Conservation (phyloP, 371 early-diverging fungal genomes). For the Zopfochytrium polystomum region DNA sequence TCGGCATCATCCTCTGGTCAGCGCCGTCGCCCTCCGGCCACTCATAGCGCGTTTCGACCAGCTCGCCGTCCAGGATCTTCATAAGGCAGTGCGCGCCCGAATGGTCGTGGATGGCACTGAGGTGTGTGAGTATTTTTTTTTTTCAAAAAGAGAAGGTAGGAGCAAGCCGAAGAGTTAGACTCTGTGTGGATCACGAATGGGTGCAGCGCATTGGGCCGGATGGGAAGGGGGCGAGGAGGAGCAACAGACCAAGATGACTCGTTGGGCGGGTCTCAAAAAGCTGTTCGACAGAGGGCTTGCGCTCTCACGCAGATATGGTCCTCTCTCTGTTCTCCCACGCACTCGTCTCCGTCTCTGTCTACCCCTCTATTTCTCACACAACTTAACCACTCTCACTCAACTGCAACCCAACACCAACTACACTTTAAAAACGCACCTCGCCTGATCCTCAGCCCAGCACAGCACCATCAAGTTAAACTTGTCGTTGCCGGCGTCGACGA, state of each 20-base stretch:
- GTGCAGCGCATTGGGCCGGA: no score
- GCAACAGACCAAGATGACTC: no score
- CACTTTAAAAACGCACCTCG: conserved; percentile 55
- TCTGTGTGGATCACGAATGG: no score
- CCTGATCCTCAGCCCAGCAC: conserved; percentile 79
- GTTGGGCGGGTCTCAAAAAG: no score
- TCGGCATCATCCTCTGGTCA: conserved; percentile 2
- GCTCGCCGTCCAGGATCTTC: conserved; percentile 83
- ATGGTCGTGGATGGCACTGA: conserved; percentile 91
- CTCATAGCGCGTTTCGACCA: conserved; percentile 75
- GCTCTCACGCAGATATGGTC: no score
- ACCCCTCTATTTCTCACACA: no score
- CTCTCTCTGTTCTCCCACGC: no score
- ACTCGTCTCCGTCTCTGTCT: no score
- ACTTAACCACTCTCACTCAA: not conserved
- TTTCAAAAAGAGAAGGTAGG: not conserved
- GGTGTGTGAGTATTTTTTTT: not conserved
- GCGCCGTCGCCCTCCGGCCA: conserved; percentile 58
- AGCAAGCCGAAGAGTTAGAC: no score
- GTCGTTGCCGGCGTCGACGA: conserved; percentile 90
- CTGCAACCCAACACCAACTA: conserved; percentile 2
- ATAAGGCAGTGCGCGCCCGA: conserved; percentile 90
- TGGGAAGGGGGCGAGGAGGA: no score
- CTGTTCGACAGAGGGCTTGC: no score
- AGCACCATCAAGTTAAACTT: conserved; percentile 89